Base-by-base conservation (phyloP, 1,139 yeast species). In the Candida anutae region DNA sequence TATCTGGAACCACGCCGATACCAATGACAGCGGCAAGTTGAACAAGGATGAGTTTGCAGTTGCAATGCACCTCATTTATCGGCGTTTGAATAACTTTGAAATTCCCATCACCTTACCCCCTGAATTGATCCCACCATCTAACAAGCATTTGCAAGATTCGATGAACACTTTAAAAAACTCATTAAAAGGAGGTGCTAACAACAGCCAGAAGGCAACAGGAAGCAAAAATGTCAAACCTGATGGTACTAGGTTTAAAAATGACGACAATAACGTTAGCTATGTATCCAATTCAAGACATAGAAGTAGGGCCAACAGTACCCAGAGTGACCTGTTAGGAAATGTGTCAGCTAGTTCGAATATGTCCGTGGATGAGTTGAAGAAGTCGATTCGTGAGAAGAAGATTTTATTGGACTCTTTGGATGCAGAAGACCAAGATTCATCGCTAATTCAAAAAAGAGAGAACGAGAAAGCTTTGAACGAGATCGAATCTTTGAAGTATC, bases 1-100 rank as follows among this genome's bases (percentile, higher is more conserved):
- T 21, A 84, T 90, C 37, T 90, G 98, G 98, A 85, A 81, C 30
- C 61, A 81, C 38, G 73, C 81, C 21, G 88, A 82, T 46, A 63
- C 74, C 13, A 75, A 77, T 30, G 79, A 80, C 45, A 68, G 77
- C 32, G 87, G 90, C 2, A 77, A 74, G 47, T 64, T 81, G 40
- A 80, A 79, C 48, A 77, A 74, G 43, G 88, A 81, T 50, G 87
- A 80, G 43, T 81, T 81, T 56, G 79, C 87, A 0, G 79, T 80
- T 26, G 90, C 90, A 14, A 81, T 81, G 93, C 88, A 81, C 56
- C 58, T 81, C 38, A 82, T 81, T 20, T 81, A 81, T 53, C 69
- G 87, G 47, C 64, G 84, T 38, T 58, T 81, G 45, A 80, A 79
- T 46, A 88, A 88, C 0, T 66, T 69, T 40, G 81, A 82, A 21